Evolutionary conservation across 371 early-diverging fungal genomes (phyloP).

Genomic region (Massospora cicadina): DNA sequence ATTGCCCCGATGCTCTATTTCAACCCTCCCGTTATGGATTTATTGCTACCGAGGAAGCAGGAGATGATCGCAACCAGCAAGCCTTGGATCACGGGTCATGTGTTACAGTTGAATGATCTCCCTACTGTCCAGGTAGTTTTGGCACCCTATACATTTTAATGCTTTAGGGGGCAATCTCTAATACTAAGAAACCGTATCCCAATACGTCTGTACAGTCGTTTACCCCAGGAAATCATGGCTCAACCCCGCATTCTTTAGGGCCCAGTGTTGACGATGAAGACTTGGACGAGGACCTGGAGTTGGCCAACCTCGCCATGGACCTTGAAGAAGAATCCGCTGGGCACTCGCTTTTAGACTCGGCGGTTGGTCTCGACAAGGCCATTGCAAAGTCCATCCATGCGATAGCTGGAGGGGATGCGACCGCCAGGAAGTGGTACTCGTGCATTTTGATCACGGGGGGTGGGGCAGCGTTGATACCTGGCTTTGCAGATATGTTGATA

Average conservation of each 20-base stretch:
- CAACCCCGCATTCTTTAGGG: no score
- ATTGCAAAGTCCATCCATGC: conserved; percentile 57
- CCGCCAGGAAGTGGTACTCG: conserved; percentile 42
- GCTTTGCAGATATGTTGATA: not conserved
- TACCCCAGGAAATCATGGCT: no score
- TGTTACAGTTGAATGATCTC: not conserved
- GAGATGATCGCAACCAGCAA: not conserved
- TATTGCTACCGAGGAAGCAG: not conserved
- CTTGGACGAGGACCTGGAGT: not conserved
- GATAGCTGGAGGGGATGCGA: conserved; percentile 44
- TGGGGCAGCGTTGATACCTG: conserved; percentile 27
- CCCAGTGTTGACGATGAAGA: not conserved
- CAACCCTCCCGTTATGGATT: conserved; percentile 2
- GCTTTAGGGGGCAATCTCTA: no score
- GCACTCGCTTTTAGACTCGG: not conserved
- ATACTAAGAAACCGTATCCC: no score
- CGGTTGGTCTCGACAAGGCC: conserved; percentile 41
- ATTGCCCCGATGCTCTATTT: conserved; percentile 50
- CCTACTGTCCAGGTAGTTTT: no score
- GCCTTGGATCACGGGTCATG: not conserved
- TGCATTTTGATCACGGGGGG: conserved; percentile 71
- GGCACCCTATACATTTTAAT: no score
- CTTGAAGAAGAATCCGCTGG: not conserved
- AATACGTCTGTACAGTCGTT: no score
- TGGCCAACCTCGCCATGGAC: not conserved